These are phyloP conservation scores for Ramichloridium luteum DNA, from an alignment of 2,329 filamentous ascomycete species.

Conservation along the genomic window DNA sequence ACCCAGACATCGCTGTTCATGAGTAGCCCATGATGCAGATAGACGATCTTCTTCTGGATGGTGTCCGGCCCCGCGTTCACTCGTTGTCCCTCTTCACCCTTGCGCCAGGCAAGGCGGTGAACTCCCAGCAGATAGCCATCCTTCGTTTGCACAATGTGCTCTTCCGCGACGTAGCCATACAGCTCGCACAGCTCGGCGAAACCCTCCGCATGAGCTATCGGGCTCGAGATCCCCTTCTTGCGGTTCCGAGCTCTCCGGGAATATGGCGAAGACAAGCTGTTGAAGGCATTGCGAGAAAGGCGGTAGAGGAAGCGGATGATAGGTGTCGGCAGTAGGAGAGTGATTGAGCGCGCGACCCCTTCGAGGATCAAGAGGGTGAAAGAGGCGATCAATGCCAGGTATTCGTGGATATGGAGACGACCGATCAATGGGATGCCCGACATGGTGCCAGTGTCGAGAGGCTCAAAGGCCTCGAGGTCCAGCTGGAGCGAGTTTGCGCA, in stretches of 20 bases:
- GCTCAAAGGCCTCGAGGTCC: no score
- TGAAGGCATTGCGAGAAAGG: slow-evolving; percentile 71
- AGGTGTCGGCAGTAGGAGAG: slow-evolving; percentile 70
- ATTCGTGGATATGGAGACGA: slow-evolving; percentile 55
- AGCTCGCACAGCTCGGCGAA: slow-evolving; percentile 89
- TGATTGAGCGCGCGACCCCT: slow-evolving; percentile 70
- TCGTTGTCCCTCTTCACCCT: slow-evolving; percentile 64
- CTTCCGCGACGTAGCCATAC: slow-evolving; percentile 86
- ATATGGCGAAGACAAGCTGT: slow-evolving; percentile 59
- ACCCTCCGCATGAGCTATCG: slow-evolving; percentile 75
- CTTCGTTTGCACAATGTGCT: slow-evolving; percentile 87
- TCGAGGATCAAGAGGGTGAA: slow-evolving; percentile 75
- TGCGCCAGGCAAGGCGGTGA: slow-evolving; percentile 72
- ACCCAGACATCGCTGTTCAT: slow-evolving; percentile 99
- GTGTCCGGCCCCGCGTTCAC: slow-evolving; percentile 62
- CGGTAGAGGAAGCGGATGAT: slow-evolving; percentile 74
- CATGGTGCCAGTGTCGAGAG: no score
- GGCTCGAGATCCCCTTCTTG: slow-evolving; percentile 42
- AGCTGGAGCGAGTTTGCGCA: no score
- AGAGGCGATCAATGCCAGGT: slow-evolving; percentile 73
- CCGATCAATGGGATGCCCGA: slow-evolving; percentile 51
- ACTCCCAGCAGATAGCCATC: slow-evolving; percentile 89
- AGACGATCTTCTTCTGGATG: slow-evolving; percentile 72
- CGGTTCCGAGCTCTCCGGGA: slow-evolving; percentile 55
- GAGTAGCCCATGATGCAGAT: slow-evolving; percentile 86